Evolutionary conservation across 2,329 filamentous ascomycete genomes (phyloP).

Genomic region (Trichoderma harzianum): DNA sequence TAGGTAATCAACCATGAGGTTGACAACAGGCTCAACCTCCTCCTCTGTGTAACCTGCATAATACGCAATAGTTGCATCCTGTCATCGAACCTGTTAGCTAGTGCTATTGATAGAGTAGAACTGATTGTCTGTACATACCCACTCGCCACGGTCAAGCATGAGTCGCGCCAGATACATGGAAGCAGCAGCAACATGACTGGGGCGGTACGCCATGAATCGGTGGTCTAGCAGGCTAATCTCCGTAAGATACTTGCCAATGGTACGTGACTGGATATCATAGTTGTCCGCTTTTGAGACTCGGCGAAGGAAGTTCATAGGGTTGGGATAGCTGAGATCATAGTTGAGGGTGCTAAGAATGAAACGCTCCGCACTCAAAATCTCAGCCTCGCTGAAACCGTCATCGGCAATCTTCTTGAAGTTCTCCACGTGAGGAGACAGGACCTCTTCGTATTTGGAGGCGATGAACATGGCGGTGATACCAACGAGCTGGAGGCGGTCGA

Average conservation of each 20-base stretch:
- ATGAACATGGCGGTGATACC: constrained; percentile 99
- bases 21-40: constrained; percentile 87
- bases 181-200: constrained; percentile 85
- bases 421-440: constrained; percentile 90
- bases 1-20: constrained; percentile 95
- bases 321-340: constrained; percentile 97
- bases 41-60: constrained; percentile 93
- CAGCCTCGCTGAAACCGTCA: constrained; percentile 89
- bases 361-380: constrained; percentile 95
- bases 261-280: constrained; percentile 97
- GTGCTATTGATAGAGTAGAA: background rate
- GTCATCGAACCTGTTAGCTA: background rate
- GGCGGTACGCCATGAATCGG: constrained; percentile 84
- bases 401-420: constrained; percentile 98
- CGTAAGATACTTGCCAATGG: constrained; percentile 94
- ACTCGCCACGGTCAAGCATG: constrained; percentile 85
- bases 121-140: constrained; percentile 57
- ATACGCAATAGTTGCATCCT: constrained; percentile 82
- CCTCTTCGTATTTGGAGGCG: constrained; percentile 97
- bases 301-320: constrained; percentile 99
- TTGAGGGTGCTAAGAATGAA: constrained; percentile 88
- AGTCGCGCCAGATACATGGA: constrained; percentile 93
- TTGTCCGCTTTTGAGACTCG: constrained; percentile 99
- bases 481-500: constrained; percentile 93
- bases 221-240: constrained; percentile 96